Evolutionary conservation across 345 rosid genomes (phyloP).

Genomic region (Rhizophora mangle): DNA sequence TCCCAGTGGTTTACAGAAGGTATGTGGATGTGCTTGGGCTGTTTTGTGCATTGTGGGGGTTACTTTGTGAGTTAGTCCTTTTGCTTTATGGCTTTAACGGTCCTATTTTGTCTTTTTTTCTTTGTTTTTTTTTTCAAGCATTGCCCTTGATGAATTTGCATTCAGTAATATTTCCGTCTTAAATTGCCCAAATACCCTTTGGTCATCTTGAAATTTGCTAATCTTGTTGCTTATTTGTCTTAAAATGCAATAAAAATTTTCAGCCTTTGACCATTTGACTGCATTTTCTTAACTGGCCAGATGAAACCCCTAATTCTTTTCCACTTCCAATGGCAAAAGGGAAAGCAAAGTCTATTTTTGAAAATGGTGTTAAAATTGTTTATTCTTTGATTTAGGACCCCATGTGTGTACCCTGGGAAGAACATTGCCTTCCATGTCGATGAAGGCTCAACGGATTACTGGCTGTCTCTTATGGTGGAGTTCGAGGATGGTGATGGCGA

Average conservation of each 20-base stretch:
- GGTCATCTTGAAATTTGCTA: not conserved
- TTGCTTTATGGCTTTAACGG: not conserved
- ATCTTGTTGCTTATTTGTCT: not conserved
- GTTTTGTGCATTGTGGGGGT: not conserved
- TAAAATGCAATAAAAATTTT: not conserved
- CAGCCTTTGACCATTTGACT: not conserved
- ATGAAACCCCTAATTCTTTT: no score
- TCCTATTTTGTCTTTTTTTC: not conserved
- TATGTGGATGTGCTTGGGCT: conserved; percentile 17
- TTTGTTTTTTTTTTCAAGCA: not conserved
- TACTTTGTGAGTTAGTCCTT: not conserved
- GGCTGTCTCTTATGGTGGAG: conserved; percentile 91
- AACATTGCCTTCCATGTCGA: conserved; percentile 85
- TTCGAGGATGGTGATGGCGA: conserved; percentile 98
- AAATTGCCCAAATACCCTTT: not conserved
- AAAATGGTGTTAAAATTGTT: no score
- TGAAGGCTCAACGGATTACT: conserved; percentile 76
- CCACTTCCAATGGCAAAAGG: no score
- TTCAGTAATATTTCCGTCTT: not conserved
- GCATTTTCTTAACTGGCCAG: not conserved
- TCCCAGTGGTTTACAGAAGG: conserved; percentile 62
- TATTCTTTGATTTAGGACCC: conserved; percentile 47
- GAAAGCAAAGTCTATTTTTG: no score
- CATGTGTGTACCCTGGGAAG: conserved; percentile 81
- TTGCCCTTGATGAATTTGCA: not conserved